Percentiles rank a stretch among this genome's conserved stretches.
Evolutionary conservation across 2,329 filamentous ascomycete species (phyloP).

Genomic region (Microcyclosporella mali): DNA sequence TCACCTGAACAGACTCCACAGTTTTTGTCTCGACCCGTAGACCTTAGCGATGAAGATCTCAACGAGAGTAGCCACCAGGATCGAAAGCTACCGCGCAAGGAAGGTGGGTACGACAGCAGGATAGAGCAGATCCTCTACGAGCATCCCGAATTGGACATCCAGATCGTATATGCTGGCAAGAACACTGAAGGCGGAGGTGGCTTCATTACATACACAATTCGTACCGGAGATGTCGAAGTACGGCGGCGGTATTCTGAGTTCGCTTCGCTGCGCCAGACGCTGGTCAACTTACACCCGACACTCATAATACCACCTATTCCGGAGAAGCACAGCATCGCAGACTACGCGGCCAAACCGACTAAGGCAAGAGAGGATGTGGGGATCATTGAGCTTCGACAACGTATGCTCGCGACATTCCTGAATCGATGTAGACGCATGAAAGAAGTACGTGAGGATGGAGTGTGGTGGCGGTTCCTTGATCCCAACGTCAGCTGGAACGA

Average conservation of each 20-base stretch:
- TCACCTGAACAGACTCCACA: slow-evolving; percentile 61
- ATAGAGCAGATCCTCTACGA: slow-evolving; percentile 98
- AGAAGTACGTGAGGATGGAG: slow-evolving; percentile 81
- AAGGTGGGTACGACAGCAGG: slow-evolving; percentile 85
- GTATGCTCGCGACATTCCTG: slow-evolving; percentile 92
- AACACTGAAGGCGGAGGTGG: slow-evolving; percentile 84
- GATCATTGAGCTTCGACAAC: slow-evolving; percentile 93
- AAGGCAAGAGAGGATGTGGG: slow-evolving; percentile 96
- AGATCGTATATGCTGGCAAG: slow-evolving; percentile 94
- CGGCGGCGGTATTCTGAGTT: slow-evolving; percentile 95
- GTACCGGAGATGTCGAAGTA: slow-evolving; percentile 91
- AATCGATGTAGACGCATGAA: slow-evolving; percentile 93
- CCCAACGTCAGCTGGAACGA: slow-evolving; percentile 97
- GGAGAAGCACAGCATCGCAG: slow-evolving; percentile 97
- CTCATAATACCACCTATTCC: slow-evolving; percentile 94
- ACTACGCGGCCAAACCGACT: slow-evolving; percentile 95
- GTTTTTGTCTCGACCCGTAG: slow-evolving; percentile 47
- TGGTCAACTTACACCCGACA: slow-evolving; percentile 88
- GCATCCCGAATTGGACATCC: slow-evolving; percentile 78
- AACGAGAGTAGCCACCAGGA: slow-evolving; percentile 43
- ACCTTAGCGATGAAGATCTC: slow-evolving; percentile 56
- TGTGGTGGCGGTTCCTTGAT: slow-evolving; percentile 96
- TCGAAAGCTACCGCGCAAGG: slow-evolving; percentile 54
- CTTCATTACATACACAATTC: slow-evolving; percentile 96
- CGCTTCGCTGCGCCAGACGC: slow-evolving; percentile 77